Evolutionary conservation across 2,329 filamentous ascomycete genomes (phyloP), one percentile per base, ranked within the genome.

Genomic region (Cladosporium sp.): DNA sequence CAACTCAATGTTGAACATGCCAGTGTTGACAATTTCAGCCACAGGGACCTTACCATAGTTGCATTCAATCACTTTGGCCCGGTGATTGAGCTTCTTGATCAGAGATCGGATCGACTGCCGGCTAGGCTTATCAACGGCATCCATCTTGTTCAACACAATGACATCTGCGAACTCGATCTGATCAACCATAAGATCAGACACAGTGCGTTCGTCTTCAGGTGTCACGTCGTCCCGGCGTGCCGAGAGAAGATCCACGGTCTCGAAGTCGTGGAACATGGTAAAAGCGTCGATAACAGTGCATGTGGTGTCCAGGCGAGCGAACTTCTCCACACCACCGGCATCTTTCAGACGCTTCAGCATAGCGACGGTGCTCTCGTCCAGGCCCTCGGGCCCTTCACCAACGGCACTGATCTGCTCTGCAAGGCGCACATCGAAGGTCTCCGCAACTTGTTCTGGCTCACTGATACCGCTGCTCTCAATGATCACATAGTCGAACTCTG

Each of bases 101-200:
- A 63, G 39, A 5, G 47, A 53, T 5, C 30, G 38, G 12, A 63
- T 50, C 4, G 55, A 50, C 8, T 39, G 19, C 11, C 49, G 70
- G 1, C 71, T 75, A 17, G 61, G 68, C 4, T 68, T 63, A 36
- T 73, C 66, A 12, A 86, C 80, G 53, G 82, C 79, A 54, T 88
- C 84, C 5, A 79, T 58, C 52, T 89, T 89, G 68, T 89, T 89
- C 17, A 88, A 68, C 3, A 88, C 75, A 12, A 89, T 76, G 7
- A 88, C 84, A 56, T 89, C 84, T 0, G 85, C 84, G 58, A 89
- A 89, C 66, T 89, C 86, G 53, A 89, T 86, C 60, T 89, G 85
- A 58, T 89, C 85, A 0, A 87, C 84, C 77, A 88, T 86, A 0
- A 89, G 74, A 57, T 89, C 85, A 0, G 84, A 87, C 2, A 89